Evolutionary conservation across 352 stramenopile species (phyloP).

Genomic region (Phytophthora kernoviae): DNA sequence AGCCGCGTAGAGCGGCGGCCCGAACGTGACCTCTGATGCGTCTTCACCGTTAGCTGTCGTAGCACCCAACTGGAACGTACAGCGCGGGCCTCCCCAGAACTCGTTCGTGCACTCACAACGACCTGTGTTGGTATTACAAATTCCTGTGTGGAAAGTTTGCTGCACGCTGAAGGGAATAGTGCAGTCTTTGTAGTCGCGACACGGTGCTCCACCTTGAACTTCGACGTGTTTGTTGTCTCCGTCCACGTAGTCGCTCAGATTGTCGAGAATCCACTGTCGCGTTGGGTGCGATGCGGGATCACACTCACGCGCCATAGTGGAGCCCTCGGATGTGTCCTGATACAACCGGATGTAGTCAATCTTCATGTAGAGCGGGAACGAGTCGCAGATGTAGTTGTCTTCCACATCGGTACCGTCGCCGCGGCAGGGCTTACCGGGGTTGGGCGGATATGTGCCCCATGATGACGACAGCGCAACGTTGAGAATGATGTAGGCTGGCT

Average conservation of each 20-base stretch:
- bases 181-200: slow-evolving; percentile 59
- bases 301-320: slow-evolving; percentile 60
- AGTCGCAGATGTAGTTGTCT: slow-evolving; percentile 75
- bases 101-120: slow-evolving; percentile 62
- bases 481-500: slow-evolving; percentile 94
- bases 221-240: slow-evolving; percentile 54
- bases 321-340: slow-evolving; percentile 49
- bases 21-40: slow-evolving; percentile 30
- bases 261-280: slow-evolving; percentile 71
- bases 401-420: slow-evolving; percentile 53
- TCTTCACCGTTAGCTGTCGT: slow-evolving; percentile 37
- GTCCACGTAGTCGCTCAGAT: slow-evolving; percentile 65
- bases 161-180: slow-evolving; percentile 50
- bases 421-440: slow-evolving; percentile 57
- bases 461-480: slow-evolving; percentile 92
- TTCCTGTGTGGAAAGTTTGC: slow-evolving; percentile 56
- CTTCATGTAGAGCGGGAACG: slow-evolving; percentile 84
- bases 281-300: slow-evolving; percentile 68
- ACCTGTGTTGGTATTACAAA: slow-evolving; percentile 44
- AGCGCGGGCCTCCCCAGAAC: slow-evolving; percentile 70
- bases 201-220: slow-evolving; percentile 61
- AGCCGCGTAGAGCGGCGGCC: slow-evolving; percentile 32
- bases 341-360: slow-evolving; percentile 88
- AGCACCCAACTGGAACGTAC: slow-evolving; percentile 52
- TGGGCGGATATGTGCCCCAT: slow-evolving; percentile 80